Base-by-base conservation (phyloP, 2,329 filamentous ascomycete genomes). In the Colletotrichum orchidophilum region DNA sequence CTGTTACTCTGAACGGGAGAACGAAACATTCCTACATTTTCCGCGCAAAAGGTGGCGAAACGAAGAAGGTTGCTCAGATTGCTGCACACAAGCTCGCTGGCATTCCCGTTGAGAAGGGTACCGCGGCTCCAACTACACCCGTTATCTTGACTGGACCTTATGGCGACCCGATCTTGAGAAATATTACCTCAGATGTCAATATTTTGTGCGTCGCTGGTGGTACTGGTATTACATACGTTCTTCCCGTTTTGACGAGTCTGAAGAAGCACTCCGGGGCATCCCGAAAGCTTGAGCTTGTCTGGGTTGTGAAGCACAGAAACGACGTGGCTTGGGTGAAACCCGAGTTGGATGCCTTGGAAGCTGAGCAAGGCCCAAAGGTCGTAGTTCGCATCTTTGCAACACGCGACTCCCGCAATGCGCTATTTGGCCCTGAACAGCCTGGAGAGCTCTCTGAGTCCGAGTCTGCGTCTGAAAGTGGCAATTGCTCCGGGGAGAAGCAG, bases 61-160 rank as follows among this genome's bases (percentile, higher is more conserved):
- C 90, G 0, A 84, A 81, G 70, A 86, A 86, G 73, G 77, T 92
- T 11, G 86, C 87, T 1, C 77, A 82, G 9, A 74, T 90, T 1
- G 81, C 83, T 1, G 78, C 76, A 1, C 80, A 78, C 70, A 84
- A 83, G 71, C 73, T 82, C 3, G 77, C 79, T 1, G 73, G 63
- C 1, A 75, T 57, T 1, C 58, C 73, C 0, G 46, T 15, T 24
- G 63, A 63, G 21, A 61, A 71, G 52, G 24, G 57, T 57, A 13
- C 55, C 24, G 9, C 55, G n/a, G 67, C 66, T 5, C 35, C 80
- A 0, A 86, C 83, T 0, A 89, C 89, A 0, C 83, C 88, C 0
- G 84, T 92, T 1, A 85, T 93, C 33, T 80, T 93, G 2, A 87
- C 87, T 0, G 91, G 91, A 0, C 87, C 90, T 0, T 93, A 93